Evolutionary conservation across 805 yeast genomes (phyloP), one percentile per base, ranked within the genome.

Genomic region (Saccharomycodes ludwigii): DNA sequence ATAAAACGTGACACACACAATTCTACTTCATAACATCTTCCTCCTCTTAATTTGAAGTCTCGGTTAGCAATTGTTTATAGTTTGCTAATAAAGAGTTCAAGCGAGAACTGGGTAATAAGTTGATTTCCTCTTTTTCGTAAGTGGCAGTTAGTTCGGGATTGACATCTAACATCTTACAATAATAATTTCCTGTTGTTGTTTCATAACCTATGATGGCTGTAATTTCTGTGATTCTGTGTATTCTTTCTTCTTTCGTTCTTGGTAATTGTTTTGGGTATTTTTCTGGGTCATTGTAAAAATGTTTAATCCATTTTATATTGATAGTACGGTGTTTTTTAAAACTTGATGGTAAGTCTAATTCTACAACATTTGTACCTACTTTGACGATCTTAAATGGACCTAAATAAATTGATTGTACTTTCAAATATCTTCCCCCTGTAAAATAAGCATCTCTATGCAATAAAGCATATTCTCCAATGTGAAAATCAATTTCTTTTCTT

Each of bases 331-430:
- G 40, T 6, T 19, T 21, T 18, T 28, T 35, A 3, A 3, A 8
- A 2, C 7, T 6, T 3, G 33, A 11, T 3, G 34, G 35, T 28
- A 35, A 17, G 21, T 38, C 41, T 16, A 35, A 4, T 18, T 35
- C 39, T 11, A 6, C 10, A 18, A 15, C 9, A 16, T 19, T 19
- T 21, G n/a, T 16, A 13, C 24, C 24, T 3, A 8, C 9, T 17
- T 32, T 32, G 5, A 32, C 33, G 8, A 35, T 21, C 18, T 27
- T 26, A 13, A 30, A 38, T 10, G 39, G 41, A 10, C 39, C 39
- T 6, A 30, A 23, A 19, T 31, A 29, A n/a, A 34, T 11, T 16
- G 33, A 32, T 31, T 34, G 32, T 17, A 31, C n/a, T n/a, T 27
- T 16, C 20, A n/a, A 4, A 17, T 36, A 36, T 2, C 21, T 12